Conservation (phyloP, 345 rosid species). For the Linum lewisii region DNA sequence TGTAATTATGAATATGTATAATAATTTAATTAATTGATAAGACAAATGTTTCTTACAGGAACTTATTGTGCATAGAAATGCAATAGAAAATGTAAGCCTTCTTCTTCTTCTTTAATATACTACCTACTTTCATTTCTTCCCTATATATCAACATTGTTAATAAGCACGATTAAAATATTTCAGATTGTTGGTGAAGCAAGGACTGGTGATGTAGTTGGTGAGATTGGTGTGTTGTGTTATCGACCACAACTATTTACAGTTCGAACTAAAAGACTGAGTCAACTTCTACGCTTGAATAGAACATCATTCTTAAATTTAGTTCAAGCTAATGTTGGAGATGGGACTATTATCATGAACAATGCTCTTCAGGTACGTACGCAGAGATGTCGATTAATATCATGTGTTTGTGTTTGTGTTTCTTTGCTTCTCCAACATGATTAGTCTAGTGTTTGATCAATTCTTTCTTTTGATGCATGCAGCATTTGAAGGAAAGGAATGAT, state of each 20-base stretch:
- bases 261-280: constrained; percentile 71
- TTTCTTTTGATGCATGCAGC: constrained; percentile 36
- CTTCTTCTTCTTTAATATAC: too few species aligned
- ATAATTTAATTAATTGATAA: too few species aligned
- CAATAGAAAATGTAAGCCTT: constrained; percentile 56
- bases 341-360: constrained; percentile 77
- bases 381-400: too few species aligned
- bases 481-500: constrained; percentile 48
- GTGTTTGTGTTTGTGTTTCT: neutral
- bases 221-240: constrained; percentile 78
- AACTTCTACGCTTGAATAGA: constrained; percentile 82
- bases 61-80: constrained; percentile 38
- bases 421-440: neutral
- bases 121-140: too few species aligned
- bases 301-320: constrained; percentile 56
- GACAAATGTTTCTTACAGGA: constrained; percentile 35
- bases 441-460: too few species aligned
- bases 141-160: too few species aligned
- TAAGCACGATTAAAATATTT: constrained; percentile 5
- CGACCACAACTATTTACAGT: constrained; percentile 81
- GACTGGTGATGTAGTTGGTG: constrained; percentile 69
- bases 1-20: too few species aligned
- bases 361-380: constrained; percentile 55
- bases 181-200: constrained; percentile 62
- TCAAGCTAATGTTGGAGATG: constrained; percentile 84